Evolutionary conservation across 2,329 filamentous ascomycete genomes (phyloP).

Genomic region (Penicillium sp.): DNA sequence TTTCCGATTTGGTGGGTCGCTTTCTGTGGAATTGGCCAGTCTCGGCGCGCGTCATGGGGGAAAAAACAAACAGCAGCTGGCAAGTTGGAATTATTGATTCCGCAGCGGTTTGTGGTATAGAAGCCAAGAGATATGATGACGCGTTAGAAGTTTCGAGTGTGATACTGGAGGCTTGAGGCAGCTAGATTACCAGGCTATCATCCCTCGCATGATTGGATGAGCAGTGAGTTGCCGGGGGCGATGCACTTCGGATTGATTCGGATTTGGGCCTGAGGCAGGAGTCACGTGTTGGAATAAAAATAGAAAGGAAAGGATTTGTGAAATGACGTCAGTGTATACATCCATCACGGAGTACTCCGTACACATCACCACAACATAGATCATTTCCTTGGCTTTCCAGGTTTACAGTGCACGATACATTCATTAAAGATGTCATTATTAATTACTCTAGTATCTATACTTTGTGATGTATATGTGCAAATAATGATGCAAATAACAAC

Average conservation of each 20-base stretch:
- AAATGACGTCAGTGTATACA: not conserved
- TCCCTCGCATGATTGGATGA: not conserved
- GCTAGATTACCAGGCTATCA: not conserved
- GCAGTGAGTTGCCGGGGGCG: not conserved
- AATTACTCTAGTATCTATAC: not conserved
- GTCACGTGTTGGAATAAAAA: slow-evolving; percentile 3
- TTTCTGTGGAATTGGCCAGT: not conserved
- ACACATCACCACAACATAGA: not conserved
- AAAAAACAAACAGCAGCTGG: not conserved
- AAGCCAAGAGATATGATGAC: slow-evolving; percentile 1
- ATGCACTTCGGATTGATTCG: not conserved
- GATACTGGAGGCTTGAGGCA: not conserved
- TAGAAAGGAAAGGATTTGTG: not conserved
- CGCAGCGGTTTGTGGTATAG: not conserved
- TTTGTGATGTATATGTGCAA: slow-evolving; percentile 6
- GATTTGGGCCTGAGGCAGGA: not conserved
- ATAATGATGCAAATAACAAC: not conserved
- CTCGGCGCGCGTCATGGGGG: not conserved
- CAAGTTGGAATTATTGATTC: not conserved
- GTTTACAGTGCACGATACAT: not conserved
- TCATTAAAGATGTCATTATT: not conserved
- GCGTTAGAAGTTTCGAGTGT: not conserved
- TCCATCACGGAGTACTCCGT: not conserved
- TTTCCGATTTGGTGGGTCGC: not conserved
- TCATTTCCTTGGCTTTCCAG: too few species aligned